Evolutionary conservation across 2,329 filamentous ascomycete species (phyloP), one percentile per base, ranked within the genome.

Genomic region (Cercospora zeae-maydis): DNA sequence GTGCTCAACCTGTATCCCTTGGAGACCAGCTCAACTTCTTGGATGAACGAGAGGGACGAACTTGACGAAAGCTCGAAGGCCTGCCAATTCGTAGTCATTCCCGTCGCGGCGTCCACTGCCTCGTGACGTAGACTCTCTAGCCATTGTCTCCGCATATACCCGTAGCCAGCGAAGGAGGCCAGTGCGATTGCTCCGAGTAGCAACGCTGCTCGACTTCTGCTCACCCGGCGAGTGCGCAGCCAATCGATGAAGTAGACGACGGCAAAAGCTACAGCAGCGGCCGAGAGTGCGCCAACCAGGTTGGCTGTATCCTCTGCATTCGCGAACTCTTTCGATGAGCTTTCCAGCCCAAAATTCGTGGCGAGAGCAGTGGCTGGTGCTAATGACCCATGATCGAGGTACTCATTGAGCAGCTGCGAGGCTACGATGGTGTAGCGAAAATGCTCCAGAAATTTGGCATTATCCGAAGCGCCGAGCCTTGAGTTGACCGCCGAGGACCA

Each of bases 11-110:
- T 84, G 76, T 96, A 97, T 21, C 93, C 93, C 69, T 93, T 86
- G 31, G 93, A 96, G 27, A 97, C 92, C 33, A 97, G 83, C 78
- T 97, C 93, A n/a, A 97, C 92, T 77, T 97, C 93, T 75, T 96
- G 93, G 66, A 97, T 88, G 64, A 96, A 84, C 37, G 89, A 87
- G 60, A 96, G 81, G 2, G 91, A 89, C 33, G 91, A 89, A 39
- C 88, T 87, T 42, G 86, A 87, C 21, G 88, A 88, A 42, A 88
- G 86, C 76, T 97, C 92, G 70, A 96, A 92, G 55, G 88, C 86
- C 73, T 96, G 91, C 39, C 92, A 87, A 71, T 86, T 88, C 52
- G 85, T 81, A 51, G 95, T 87, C 67, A 96, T 86, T 0, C 81
- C 78, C 10, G 86, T 85, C 4, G 89, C 86, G 66, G 88, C 86